A percentile compares a stretch with the other conserved stretches of the same genome.
Conservation (phyloP, 202 grass and related monocot species). For the Miscanthus sacchariflorus region DNA sequence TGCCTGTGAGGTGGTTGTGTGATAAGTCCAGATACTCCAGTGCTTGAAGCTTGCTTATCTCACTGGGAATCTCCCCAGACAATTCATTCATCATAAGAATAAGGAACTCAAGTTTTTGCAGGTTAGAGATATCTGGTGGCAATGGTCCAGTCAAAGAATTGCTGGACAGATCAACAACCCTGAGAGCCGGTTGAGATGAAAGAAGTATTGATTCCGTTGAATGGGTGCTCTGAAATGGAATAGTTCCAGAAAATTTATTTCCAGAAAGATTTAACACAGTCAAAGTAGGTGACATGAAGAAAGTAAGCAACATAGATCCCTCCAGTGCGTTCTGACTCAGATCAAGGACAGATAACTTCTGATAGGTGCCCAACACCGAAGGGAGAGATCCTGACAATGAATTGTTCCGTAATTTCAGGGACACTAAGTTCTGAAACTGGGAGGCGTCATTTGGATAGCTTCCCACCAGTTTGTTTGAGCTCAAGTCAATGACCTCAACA, state of each 20-base stretch:
- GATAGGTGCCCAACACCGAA: conserved; percentile 82
- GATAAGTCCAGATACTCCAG: conserved; percentile 92
- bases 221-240: conserved; percentile 81
- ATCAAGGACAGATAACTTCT: conserved; percentile 77
- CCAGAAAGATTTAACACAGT: conserved; percentile 83
- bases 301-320: conserved; percentile 75
- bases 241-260: conserved; percentile 79
- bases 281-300: conserved; percentile 76
- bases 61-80: conserved; percentile 81
- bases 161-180: conserved; percentile 87
- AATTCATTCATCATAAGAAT: conserved; percentile 77
- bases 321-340: conserved; percentile 87
- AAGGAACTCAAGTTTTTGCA: conserved; percentile 81
- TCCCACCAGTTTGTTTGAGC: conserved; percentile 83
- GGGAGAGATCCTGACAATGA: conserved; percentile 79
- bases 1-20: conserved; percentile 81
- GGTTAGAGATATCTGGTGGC: conserved; percentile 86
- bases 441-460: conserved; percentile 78
- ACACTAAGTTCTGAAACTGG: conserved; percentile 80
- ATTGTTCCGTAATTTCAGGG: conserved; percentile 81
- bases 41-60: conserved; percentile 75
- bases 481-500: conserved; percentile 82
- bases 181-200: conserved; percentile 68
- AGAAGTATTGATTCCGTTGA: conserved; percentile 78
- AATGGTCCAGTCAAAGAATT: conserved; percentile 81